A percentile compares a stretch with the other conserved stretches of the same genome.
These are phyloP conservation scores for Thalassiosira hispida DNA, from an alignment of 352 stramenopile species.

Conservation along the genomic window DNA sequence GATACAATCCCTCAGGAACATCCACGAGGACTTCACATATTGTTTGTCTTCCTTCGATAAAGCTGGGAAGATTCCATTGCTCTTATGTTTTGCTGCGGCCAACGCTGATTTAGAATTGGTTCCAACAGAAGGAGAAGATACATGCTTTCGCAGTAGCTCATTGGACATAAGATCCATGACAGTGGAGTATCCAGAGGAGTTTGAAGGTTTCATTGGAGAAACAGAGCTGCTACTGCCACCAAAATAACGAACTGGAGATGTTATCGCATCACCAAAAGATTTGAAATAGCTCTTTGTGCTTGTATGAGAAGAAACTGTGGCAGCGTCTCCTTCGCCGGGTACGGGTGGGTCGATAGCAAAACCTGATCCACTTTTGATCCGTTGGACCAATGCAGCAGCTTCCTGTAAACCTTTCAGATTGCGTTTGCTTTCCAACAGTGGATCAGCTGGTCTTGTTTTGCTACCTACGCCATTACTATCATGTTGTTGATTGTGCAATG, in stretches of 20 bases:
- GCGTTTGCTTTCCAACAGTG: constrained; percentile 30
- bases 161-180: constrained; percentile 46
- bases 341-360: constrained; percentile 42
- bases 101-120: constrained; percentile 38
- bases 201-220: background rate
- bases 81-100: constrained; percentile 38
- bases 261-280: constrained; percentile 53
- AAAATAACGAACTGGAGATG: constrained; percentile 54
- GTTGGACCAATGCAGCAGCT: constrained; percentile 56
- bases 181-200: constrained; percentile 12
- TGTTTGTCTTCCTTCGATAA: constrained; percentile 69
- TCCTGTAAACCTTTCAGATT: constrained; percentile 52
- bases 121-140: constrained; percentile 51
- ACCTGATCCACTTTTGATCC: constrained; percentile 53
- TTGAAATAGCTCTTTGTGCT: constrained; percentile 57
- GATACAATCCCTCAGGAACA: constrained; percentile 67
- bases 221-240: constrained; percentile 11
- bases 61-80: constrained; percentile 61
- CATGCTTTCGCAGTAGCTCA: constrained; percentile 35
- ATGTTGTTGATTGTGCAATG: background rate
- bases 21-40: constrained; percentile 71
- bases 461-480: background rate
- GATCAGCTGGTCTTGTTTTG: constrained; percentile 19
- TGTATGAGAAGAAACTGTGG: constrained; percentile 14
- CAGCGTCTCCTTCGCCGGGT: constrained; percentile 12